Percentiles rank a stretch among this genome's conserved stretches.
Evolutionary conservation across 768 basidiomycete species (phyloP).

Genomic region (Phylloporus scabripes): DNA sequence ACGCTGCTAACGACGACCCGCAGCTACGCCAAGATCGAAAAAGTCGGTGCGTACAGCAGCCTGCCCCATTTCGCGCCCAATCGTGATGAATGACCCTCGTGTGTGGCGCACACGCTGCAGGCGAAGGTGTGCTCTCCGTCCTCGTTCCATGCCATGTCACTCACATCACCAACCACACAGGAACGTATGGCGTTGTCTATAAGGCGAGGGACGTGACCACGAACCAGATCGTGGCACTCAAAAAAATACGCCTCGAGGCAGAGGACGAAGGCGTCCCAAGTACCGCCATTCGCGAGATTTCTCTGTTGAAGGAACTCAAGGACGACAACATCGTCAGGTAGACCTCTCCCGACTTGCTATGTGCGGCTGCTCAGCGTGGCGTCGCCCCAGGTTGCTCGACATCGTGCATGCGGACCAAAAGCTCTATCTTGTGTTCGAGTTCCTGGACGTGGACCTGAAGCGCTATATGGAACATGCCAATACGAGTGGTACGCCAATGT

Average conservation of each 20-base stretch:
- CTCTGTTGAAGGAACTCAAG: conserved; percentile 91
- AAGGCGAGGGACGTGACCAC: conserved; percentile 82
- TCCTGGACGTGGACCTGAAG: conserved; percentile 94
- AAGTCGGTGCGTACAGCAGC: conserved; percentile 74
- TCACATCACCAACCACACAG: conserved; percentile 36
- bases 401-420: conserved; percentile 97
- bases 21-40: conserved; percentile 96
- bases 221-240: conserved; percentile 87
- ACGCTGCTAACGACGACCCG: conserved; percentile 24
- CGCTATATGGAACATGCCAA: conserved; percentile 91
- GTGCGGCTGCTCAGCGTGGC: conserved; percentile 8
- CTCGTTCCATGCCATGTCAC: conserved; percentile 2
- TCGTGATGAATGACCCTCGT: conserved; percentile 10
- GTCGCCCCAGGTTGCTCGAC: conserved; percentile 67
- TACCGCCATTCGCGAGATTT: conserved; percentile 98
- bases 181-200: conserved; percentile 98
- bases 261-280: conserved; percentile 99
- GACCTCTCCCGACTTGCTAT: background rate
- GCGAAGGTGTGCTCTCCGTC: conserved; percentile 35
- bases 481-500: conserved; percentile 64
- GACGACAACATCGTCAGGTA: conserved; percentile 95
- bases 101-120: conserved; percentile 26
- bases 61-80: conserved; percentile 1
- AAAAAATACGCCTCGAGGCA: conserved; percentile 97
- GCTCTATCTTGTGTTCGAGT: conserved; percentile 97